A percentile compares a stretch with the other conserved stretches of the same genome.
Conservation (phyloP, 2,329 filamentous ascomycete genomes). For the Dothideomycetes sp. region DNA sequence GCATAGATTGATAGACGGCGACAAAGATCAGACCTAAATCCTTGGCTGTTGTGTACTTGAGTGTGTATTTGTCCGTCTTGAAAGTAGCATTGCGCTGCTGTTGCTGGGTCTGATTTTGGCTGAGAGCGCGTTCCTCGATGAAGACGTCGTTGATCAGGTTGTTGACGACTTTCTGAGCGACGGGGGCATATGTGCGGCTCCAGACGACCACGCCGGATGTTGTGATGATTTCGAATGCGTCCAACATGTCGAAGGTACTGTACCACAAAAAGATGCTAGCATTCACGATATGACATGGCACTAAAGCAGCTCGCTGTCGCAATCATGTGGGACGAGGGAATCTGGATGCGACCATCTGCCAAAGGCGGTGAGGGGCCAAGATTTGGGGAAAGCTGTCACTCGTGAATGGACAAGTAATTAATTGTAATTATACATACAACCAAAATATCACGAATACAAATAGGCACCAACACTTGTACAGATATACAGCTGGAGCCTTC, state of each 20-base stretch:
- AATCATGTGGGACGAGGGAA: neutral
- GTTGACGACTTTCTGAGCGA: slow-evolving; percentile 80
- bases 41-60: slow-evolving; percentile 90
- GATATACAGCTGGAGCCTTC: no score
- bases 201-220: slow-evolving; percentile 94
- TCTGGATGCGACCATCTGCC: neutral
- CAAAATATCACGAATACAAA: no score
- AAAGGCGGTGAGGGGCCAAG: neutral
- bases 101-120: slow-evolving; percentile 51
- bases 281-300: no score
- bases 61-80: slow-evolving; percentile 82
- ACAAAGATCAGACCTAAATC: slow-evolving; percentile 94
- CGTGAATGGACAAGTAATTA: slow-evolving; percentile 1
- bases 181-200: slow-evolving; percentile 75
- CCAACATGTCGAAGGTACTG: slow-evolving; percentile 59
- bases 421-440: neutral
- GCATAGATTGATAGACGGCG: slow-evolving; percentile 89
- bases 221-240: slow-evolving; percentile 92
- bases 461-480: no score
- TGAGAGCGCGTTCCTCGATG: slow-evolving; percentile 78
- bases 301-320: neutral
- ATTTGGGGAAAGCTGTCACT: neutral
- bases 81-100: slow-evolving; percentile 57
- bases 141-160: slow-evolving; percentile 93
- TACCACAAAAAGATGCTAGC: no score